phyloP scores from a whole-genome alignment of 805 yeast species.

The Candida easanensis region DNA sequence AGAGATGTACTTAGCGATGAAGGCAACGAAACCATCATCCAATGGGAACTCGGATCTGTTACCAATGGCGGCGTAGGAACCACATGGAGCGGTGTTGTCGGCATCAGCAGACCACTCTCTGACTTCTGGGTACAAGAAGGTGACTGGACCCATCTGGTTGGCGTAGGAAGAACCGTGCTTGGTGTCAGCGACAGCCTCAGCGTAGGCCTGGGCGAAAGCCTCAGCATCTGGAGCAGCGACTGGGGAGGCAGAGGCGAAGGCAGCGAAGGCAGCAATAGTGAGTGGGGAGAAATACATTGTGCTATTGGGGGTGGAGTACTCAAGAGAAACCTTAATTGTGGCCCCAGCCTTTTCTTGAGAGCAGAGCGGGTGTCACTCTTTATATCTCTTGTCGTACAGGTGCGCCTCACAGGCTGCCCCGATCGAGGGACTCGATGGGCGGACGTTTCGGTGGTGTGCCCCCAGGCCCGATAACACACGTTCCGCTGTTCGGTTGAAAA shows the following conservation, averaged over 20 bases:
- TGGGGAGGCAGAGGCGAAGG: conserved; percentile 22
- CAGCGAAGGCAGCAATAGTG: conserved; percentile 18
- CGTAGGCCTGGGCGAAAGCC: too few species aligned
- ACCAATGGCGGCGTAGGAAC: conserved; percentile 32
- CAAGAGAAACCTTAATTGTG: too few species aligned
- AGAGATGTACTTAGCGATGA: conserved; percentile 40
- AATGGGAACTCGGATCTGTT: conserved; percentile 46
- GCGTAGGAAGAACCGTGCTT: conserved; percentile 28
- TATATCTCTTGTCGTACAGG: too few species aligned
- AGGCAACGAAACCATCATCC: conserved; percentile 45
- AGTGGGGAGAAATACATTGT: conserved; percentile 12
- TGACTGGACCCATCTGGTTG: conserved; percentile 29
- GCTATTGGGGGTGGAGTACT: too few species aligned
- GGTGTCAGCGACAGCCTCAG: conserved; percentile 15
- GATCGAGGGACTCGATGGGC: background rate
- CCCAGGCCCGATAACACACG: conserved; percentile 3
- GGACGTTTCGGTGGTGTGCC: conserved; percentile 2
- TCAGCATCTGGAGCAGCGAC: conserved; percentile 16
- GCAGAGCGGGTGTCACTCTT: too few species aligned
- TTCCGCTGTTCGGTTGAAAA: too few species aligned
- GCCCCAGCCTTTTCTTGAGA: too few species aligned
- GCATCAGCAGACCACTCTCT: conserved; percentile 46
- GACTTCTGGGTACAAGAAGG: conserved; percentile 37
- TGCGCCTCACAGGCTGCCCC: too few species aligned
- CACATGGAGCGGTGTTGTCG: conserved; percentile 47